Base-by-base conservation (phyloP, 495 filamentous ascomycete species). In the Penicillium dipodomyicola region DNA sequence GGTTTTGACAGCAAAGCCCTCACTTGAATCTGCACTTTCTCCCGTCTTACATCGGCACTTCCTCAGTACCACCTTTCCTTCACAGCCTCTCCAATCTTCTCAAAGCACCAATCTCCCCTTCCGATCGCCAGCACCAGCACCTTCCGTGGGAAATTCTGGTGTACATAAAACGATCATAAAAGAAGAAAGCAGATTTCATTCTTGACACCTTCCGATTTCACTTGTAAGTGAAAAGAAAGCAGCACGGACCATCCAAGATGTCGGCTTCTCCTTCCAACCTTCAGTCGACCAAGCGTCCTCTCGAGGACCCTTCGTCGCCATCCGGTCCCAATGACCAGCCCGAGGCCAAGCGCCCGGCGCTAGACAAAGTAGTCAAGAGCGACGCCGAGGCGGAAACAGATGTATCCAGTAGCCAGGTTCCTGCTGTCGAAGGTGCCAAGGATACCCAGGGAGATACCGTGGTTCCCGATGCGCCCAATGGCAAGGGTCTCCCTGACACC, bases 281-380 rank as follows among this genome's bases (percentile, higher is more conserved):
- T 59, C 82, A 80, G 63, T 86, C 86, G 40, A 80, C 90, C 66
- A 98, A 98, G 81, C 92, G 94, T 60, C 94, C 94, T 59, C 85
- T 97, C 49, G 94, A 98, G 80, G 94, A 97, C 67, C 85, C 92
- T 32, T 97, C 94, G 41, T 97, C 94, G 4, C 92, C 94, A 5
- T 94, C 91, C 25, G 91, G 89, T 19, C 88, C 86, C 33, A 88
- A 80, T 67, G 94, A 96, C 64, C 95, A 96, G 72, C 92, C 92
- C 29, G 94, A 98, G 61, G 94, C 95, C 61, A 98, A 98, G 78
- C 89, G 94, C 61, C 95, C 89, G 27, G 95, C 95, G 46, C 82
- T 97, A 54, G 92, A 97, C 77, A 98, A 96, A 80, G 81, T 91
- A 62, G 80, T 88, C 49, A 88, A 85, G 65, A 79, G 80, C 39